Evolutionary conservation across 331 rosid species (phyloP).

Genomic region (Quercus phellos): DNA sequence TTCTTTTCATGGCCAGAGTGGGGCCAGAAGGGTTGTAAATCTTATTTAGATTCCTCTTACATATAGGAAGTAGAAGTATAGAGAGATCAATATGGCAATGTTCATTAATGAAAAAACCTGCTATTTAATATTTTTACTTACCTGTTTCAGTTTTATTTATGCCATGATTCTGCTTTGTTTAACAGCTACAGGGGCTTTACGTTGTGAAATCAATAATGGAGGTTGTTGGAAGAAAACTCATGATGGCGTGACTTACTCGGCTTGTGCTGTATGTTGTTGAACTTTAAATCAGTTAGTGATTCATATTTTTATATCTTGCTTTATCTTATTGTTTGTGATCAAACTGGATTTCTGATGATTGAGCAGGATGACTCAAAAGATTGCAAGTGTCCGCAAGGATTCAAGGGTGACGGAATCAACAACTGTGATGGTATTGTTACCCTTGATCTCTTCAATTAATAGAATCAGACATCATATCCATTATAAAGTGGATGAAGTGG

Average conservation of each 20-base stretch:
- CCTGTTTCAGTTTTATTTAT: neutral
- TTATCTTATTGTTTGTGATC: neutral
- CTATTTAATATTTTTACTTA: neutral
- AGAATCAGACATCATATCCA: neutral
- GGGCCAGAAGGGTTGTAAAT: neutral
- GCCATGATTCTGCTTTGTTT: constrained; percentile 16
- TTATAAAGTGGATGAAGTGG: neutral
- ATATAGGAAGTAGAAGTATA: neutral
- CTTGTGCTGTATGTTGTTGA: constrained; percentile 63
- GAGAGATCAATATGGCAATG: neutral
- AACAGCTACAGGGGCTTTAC: constrained; percentile 78
- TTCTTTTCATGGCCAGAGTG: neutral
- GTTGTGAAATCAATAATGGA: constrained; percentile 80
- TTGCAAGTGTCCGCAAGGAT: constrained; percentile 87
- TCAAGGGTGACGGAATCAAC: constrained; percentile 77
- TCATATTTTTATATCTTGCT: neutral
- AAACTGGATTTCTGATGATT: constrained; percentile 10
- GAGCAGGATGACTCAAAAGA: constrained; percentile 69
- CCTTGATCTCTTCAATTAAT: neutral
- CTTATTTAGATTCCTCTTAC: neutral
- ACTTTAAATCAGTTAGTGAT: neutral
- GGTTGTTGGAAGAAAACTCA: constrained; percentile 82
- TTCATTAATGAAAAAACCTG: neutral
- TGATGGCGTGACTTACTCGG: constrained; percentile 60
- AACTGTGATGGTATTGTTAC: constrained; percentile 67